Base-by-base conservation (phyloP, 2,329 filamentous ascomycete genomes). In the Aspergillus eucalypticola region DNA sequence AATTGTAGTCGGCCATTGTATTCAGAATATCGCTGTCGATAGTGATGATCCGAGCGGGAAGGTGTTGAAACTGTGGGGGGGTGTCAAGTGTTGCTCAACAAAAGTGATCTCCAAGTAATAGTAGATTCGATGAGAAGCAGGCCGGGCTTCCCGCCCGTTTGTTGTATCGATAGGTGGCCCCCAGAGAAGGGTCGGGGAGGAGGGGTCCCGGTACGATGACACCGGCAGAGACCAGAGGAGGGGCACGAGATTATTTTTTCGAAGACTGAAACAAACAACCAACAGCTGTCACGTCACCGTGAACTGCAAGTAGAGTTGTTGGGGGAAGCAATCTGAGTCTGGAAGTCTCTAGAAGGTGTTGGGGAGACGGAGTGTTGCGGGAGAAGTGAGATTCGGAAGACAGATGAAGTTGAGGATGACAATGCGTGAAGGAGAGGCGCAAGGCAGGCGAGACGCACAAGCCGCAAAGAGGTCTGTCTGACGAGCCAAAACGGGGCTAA, bases 1-100 rank as follows among this genome's bases (percentile, higher is more conserved):
- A 69, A 58, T 75, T 73, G 62, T 71, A 75, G 62, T 78, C 73
- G 50, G 74, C 69, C 76, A 78, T 79, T 54, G 59, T 67, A 57
- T 48, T 60, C 44, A 23, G 52, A 32, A 19, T n/a, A 38, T 38
- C 23, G 27, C 23, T 15, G 23, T 10, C 21, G 29, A 55, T n/a
- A 39, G 48, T 50, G 21, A 29, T 32, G 38, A n/a, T 11, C 27
- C 51, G 19, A 13, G n/a, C 41, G 5, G 15, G 35, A 58, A 44
- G 29, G 15, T 38, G 39, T 15, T 52, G 25, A 48, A 15, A 38
- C n/a, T 35, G 46, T 49, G 23, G 35, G 17, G 29, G 11, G 11
- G 21, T 39, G 27, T 41, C 25, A 19, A 32, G 27, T 42, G 6
- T 11, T 42, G 52, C n/a, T 54, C 17, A n/a, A n/a, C 8, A 8